Base-by-base conservation (phyloP, 306 rosid genomes). In the Luffa acutangula region DNA sequence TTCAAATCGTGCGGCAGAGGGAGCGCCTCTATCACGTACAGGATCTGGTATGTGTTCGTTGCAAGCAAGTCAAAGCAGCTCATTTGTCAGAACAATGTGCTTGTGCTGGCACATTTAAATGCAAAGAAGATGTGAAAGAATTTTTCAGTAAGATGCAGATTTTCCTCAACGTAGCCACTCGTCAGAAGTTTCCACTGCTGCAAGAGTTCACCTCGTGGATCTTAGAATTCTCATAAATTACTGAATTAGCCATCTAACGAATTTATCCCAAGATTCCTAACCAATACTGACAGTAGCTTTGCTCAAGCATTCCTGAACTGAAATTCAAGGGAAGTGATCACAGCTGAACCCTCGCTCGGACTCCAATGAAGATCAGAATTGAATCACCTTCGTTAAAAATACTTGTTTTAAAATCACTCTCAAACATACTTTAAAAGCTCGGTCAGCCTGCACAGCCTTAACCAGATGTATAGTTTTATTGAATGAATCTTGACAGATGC, bases 161-260 rank as follows among this genome's bases (percentile, higher is more conserved):
- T 81, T 85, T 94, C 80, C 85, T 81, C 17, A 88, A 80, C 80
- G 82, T 94, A 52, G 93, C 98, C 70, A 67, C 76, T 80, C 89
- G 87, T 80, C 98, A 91, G 85, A 94, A 92, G 69, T 94, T 94
- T 77, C 92, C 84, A 83, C 92, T 94, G 65, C 95, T 95, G 78
- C 87, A 88, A 77, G 96, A 92, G 81, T 85, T 90, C 73, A 91
- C 92, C 41, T 84, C 94, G 51, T 92, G 97, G 98, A 87, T 90
- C 76, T 88, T 92, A 83, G 87, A 91, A 87, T 77, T 71, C 64
- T 80, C 83, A 53, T 80, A 78, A 64, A 48, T 31, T 2, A 43
- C 77, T 20, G 21, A 72, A 14, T 31, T 25, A 48, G 59, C 18
- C 76, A 70, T 70, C 76, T 70, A 70, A 70, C 76, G 2, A 45